phyloP scores from a whole-genome alignment of 176 grass and related monocot genomes.

The Otatea glauca region DNA sequence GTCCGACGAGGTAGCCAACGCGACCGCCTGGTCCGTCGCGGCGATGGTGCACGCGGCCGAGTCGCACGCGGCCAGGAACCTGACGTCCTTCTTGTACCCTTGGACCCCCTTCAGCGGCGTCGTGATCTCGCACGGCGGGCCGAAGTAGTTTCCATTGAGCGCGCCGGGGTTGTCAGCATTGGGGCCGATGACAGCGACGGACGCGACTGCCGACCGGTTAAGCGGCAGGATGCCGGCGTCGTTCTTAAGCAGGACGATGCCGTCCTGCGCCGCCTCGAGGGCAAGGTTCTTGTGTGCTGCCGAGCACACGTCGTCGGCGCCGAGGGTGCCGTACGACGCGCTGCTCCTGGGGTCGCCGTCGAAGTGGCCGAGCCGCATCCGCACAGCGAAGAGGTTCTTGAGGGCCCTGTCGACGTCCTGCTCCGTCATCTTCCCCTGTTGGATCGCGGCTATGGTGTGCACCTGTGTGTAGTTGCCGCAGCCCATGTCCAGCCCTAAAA shows the following conservation, averaged over 20 bases:
- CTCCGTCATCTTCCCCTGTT: constrained; percentile 54
- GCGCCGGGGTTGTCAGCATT: constrained; percentile 46
- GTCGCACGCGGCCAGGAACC: constrained; percentile 59
- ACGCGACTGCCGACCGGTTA: background rate
- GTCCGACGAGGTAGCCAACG: constrained; percentile 48
- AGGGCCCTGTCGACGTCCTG: constrained; percentile 65
- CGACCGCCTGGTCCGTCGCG: constrained; percentile 22
- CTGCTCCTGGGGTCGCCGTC: constrained; percentile 56
- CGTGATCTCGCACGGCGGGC: constrained; percentile 53
- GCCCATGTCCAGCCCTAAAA: too few species aligned
- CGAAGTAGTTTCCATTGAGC: constrained; percentile 74
- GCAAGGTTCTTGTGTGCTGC: constrained; percentile 56
- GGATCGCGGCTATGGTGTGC: constrained; percentile 54
- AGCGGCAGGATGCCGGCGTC: constrained; percentile 53
- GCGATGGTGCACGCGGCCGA: constrained; percentile 31
- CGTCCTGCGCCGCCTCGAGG: constrained; percentile 62
- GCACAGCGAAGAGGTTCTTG: constrained; percentile 56
- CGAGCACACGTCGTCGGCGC: constrained; percentile 55
- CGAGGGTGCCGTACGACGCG: constrained; percentile 47
- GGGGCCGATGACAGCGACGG: constrained; percentile 61
- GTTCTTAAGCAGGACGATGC: constrained; percentile 89
- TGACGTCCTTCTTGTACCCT: constrained; percentile 16
- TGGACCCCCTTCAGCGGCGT: constrained; percentile 53
- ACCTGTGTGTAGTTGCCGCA: too few species aligned
- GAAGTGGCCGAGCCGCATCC: constrained; percentile 81